Conservation (phyloP, 1,284 basidiomycete species). For the Rhodotorula sp. region DNA sequence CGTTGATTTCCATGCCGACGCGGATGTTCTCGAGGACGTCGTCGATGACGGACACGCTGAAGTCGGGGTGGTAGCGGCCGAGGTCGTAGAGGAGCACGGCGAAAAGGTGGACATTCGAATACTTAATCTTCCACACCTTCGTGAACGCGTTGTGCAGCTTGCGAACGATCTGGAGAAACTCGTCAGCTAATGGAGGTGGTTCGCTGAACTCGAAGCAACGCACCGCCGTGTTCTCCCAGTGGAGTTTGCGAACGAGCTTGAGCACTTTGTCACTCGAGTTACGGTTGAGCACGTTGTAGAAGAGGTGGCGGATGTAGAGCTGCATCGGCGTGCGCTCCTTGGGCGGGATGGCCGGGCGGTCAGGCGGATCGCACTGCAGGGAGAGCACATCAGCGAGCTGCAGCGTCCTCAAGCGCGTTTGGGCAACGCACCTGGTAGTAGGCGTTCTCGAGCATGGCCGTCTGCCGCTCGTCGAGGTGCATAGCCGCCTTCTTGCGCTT, state of each 20-base stretch:
- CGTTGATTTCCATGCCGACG: constrained; percentile 85
- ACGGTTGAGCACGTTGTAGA: constrained; percentile 81
- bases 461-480: constrained; percentile 86
- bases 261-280: constrained; percentile 49
- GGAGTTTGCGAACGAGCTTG: constrained; percentile 83
- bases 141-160: constrained; percentile 74
- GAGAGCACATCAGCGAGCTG: neutral
- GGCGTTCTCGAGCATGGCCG: constrained; percentile 90
- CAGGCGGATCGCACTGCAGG: constrained; percentile 87
- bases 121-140: constrained; percentile 96
- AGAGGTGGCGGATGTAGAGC: constrained; percentile 86
- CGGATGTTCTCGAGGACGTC: constrained; percentile 91
- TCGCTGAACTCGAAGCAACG: too few relatives aligned
- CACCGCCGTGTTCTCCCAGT: constrained; percentile 79
- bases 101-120: constrained; percentile 80
- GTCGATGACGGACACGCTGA: constrained; percentile 84
- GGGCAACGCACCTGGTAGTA: constrained; percentile 65
- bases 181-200: neutral
- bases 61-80: constrained; percentile 85
- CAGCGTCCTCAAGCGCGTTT: too few relatives aligned
- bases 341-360: constrained; percentile 76
- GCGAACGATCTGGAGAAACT: constrained; percentile 44
- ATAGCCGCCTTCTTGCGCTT: constrained; percentile 87
- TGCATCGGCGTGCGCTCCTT: constrained; percentile 86
- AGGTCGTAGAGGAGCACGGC: constrained; percentile 93